Evolutionary conservation across 495 filamentous ascomycete species (phyloP).

Genomic region (Penicillium pancosmium): DNA sequence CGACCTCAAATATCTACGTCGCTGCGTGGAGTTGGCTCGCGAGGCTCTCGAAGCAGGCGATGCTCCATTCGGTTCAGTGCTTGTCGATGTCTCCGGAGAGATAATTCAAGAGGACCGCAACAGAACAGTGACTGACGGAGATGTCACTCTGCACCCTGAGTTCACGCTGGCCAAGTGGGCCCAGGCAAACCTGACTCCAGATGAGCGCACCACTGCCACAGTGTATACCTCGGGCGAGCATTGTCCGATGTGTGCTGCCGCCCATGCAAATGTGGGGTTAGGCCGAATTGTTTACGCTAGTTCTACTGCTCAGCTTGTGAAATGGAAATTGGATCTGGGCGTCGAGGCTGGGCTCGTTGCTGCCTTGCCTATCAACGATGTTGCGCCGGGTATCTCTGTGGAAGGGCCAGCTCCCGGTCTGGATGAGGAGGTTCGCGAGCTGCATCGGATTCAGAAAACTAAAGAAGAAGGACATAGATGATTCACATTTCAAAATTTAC

Average conservation of each 20-base stretch:
- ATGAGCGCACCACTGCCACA: constrained; percentile 26
- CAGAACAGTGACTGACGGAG: constrained; percentile 14
- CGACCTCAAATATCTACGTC: constrained; percentile 20
- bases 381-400: constrained; percentile 17
- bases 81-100: constrained; percentile 13
- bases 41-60: constrained; percentile 35
- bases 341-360: constrained; percentile 8
- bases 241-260: constrained; percentile 38
- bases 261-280: constrained; percentile 31
- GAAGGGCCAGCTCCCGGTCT: constrained; percentile 20
- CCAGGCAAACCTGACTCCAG: constrained; percentile 23
- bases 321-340: constrained; percentile 18
- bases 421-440: constrained; percentile 15
- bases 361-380: constrained; percentile 12
- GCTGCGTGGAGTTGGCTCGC: constrained; percentile 30
- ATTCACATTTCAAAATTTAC: neutral
- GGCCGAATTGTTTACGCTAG: constrained; percentile 35
- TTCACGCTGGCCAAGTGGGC: constrained; percentile 21
- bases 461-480: neutral
- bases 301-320: constrained; percentile 16
- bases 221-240: constrained; percentile 42
- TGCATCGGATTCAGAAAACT: constrained; percentile 20
- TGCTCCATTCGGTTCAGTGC: constrained; percentile 31
- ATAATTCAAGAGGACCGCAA: constrained; percentile 25
- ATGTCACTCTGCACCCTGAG: constrained; percentile 23